Evolutionary conservation across 2,329 filamentous ascomycete species (phyloP).

Genomic region (Exophiala phaeomuriformis): DNA sequence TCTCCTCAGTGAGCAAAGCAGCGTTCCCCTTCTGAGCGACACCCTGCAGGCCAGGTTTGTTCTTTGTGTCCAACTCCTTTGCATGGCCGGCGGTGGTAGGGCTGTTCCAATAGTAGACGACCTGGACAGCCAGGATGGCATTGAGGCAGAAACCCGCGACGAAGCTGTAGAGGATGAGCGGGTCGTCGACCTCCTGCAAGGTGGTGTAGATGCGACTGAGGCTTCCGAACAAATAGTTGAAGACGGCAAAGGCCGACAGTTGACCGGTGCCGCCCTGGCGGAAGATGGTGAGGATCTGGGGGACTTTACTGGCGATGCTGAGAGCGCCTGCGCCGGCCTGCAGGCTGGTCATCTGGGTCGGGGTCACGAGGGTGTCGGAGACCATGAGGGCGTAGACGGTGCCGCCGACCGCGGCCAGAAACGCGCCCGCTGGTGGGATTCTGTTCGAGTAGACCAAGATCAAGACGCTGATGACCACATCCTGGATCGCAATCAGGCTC

Average conservation of each 20-base stretch:
- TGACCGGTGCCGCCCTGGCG: conserved; percentile 84
- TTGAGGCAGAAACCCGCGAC: conserved; percentile 88
- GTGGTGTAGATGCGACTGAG: conserved; percentile 96
- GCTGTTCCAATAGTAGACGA: conserved; percentile 93
- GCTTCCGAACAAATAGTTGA: conserved; percentile 93
- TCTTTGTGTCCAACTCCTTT: conserved; percentile 17
- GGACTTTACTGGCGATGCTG: conserved; percentile 82
- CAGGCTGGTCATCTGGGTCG: conserved; percentile 61
- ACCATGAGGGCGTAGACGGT: conserved; percentile 64
- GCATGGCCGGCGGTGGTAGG: conserved; percentile 25
- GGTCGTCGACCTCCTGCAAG: conserved; percentile 92
- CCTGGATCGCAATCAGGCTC: conserved; percentile 83
- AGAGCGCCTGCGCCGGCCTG: conserved; percentile 79
- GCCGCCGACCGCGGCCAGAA: conserved; percentile 68
- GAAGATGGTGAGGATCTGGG: conserved; percentile 84
- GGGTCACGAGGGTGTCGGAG: conserved; percentile 54
- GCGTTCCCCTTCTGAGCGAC: conserved; percentile 18
- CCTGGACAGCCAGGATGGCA: conserved; percentile 74
- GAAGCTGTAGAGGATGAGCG: conserved; percentile 91
- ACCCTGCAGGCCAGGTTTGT: conserved; percentile 6
- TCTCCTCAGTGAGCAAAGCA: conserved; percentile 22
- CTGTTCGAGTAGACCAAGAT: conserved; percentile 77
- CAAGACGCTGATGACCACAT: conserved; percentile 78
- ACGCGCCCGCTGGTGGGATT: conserved; percentile 60
- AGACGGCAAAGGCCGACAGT: conserved; percentile 92